Evolutionary conservation across 805 yeast genomes (phyloP).

Genomic region (Starmerella gropengiesseri): DNA sequence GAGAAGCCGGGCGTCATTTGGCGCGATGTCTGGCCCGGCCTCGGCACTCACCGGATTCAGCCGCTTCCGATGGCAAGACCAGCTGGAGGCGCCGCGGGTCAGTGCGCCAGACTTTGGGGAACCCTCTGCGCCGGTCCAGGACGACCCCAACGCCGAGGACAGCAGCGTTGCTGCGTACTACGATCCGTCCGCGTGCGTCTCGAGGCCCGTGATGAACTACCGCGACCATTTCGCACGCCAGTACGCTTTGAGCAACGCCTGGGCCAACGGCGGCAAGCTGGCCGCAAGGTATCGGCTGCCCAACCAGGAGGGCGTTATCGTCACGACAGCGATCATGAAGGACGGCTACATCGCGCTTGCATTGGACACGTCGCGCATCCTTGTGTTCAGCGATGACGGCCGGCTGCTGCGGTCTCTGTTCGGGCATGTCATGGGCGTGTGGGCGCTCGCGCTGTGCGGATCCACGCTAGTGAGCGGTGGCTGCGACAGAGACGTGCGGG

Average conservation of each 20-base stretch:
- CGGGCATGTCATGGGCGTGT: slow-evolving; percentile 96
- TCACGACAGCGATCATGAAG: slow-evolving; percentile 32
- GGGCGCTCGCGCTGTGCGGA: slow-evolving; percentile 91
- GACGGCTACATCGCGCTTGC: slow-evolving; percentile 33
- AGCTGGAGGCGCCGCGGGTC: not conserved
- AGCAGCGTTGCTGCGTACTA: slow-evolving; percentile 23
- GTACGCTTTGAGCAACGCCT: slow-evolving; percentile 32
- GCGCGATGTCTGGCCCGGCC: slow-evolving; percentile 4
- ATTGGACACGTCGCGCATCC: slow-evolving; percentile 36
- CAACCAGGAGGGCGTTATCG: slow-evolving; percentile 30
- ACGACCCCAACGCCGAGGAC: slow-evolving; percentile 1
- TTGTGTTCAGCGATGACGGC: slow-evolving; percentile 34
- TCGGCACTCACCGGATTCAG: slow-evolving; percentile 4
- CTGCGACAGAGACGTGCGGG: slow-evolving; percentile 90
- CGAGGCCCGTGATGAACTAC: slow-evolving; percentile 29
- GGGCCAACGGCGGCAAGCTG: slow-evolving; percentile 34
- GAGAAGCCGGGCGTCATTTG: slow-evolving; percentile 2
- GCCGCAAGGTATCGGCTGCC: slow-evolving; percentile 33
- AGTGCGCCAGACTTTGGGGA: no score
- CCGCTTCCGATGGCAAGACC: slow-evolving; percentile 3
- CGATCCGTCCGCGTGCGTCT: slow-evolving; percentile 28
- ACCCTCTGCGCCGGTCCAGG: not conserved
- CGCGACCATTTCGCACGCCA: slow-evolving; percentile 34
- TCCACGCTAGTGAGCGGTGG: slow-evolving; percentile 87
- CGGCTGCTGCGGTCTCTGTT: slow-evolving; percentile 67